phyloP scores from a whole-genome alignment of 2,329 filamentous ascomycete genomes.

The Pseudocercospora macadamiae region DNA sequence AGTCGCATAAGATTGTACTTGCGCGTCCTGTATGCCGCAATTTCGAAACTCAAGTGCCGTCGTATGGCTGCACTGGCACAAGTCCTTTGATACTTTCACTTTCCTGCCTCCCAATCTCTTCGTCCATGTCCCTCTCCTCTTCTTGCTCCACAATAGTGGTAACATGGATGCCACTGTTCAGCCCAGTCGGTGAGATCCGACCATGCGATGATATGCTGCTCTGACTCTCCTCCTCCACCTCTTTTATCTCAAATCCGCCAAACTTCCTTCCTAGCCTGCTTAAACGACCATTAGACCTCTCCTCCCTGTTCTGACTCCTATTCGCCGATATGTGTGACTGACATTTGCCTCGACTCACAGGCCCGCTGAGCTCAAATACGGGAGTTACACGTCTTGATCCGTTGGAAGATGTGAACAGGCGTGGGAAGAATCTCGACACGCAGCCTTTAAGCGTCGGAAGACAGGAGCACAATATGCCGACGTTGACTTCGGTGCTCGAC shows the following conservation, averaged over 20 bases:
- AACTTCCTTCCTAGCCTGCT: constrained; percentile 8
- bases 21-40: constrained; percentile 5
- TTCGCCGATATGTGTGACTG: constrained; percentile 19
- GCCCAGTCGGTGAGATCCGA: constrained; percentile 1
- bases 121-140: constrained; percentile 15
- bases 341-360: constrained; percentile 10
- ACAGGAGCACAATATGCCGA: constrained; percentile 35
- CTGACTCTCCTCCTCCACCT: constrained; percentile 14
- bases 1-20: not conserved
- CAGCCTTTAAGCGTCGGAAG: constrained; percentile 34
- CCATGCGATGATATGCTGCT: constrained; percentile 6
- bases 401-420: constrained; percentile 25
- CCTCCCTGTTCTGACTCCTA: constrained; percentile 11
- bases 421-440: constrained; percentile 33
- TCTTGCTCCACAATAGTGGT: constrained; percentile 27
- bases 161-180: constrained; percentile 19
- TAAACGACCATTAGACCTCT: not conserved
- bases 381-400: constrained; percentile 4
- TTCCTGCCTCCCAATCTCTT: constrained; percentile 12
- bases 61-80: constrained; percentile 6
- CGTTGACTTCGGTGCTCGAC: constrained; percentile 34
- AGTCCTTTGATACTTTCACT: constrained; percentile 20
- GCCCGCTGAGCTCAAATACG: constrained; percentile 19
- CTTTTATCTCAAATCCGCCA: constrained; percentile 9
- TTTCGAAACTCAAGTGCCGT: not conserved